Base-by-base conservation (phyloP, 202 grass and related monocot species). In the Alloteropsis angusta region DNA sequence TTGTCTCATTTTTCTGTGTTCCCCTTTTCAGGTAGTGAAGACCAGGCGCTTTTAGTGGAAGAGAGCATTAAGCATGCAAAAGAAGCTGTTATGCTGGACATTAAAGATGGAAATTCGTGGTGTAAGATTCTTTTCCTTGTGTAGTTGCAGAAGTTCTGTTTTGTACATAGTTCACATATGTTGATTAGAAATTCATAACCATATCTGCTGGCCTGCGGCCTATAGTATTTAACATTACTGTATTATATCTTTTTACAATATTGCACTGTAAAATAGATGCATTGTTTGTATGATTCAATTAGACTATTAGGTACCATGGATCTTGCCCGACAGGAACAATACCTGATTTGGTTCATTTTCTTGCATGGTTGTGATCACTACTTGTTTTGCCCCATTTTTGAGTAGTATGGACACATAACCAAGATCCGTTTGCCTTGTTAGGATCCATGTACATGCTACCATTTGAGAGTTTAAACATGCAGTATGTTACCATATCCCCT, bases 101-200 rank as follows among this genome's bases (percentile, higher is more conserved):
- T 97, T 75, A 92, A 82, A 83, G 94, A 97, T 80, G 94, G 94
- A 60, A 88, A 97, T 88, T 97, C 91, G 38, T 97, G 94, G 94
- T 97, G 94, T 97, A 97, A 78, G 88, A 84, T 93, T 59, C 38
- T 72, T 86, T 52, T 39, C 19, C 59, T 72, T 86, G 66, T 69
- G 36, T 73, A 65, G 44, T 65, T 65, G 44, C 12, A 26, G 26
- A 58, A 75, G n/a, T 74, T 68, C 13, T 49, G 17, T 66, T 48
- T 41, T 16, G n/a, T 54, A 35, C 42, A 60, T 35, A 53, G 25
- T 75, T 74, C 9, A 34, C 19, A 42, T 69, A 61, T 26, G 4
- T 50, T 36, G 21, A 17, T 43, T 68, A 52, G 10, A 62, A 66
- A 5, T 21, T 44, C 10, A 57, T 56, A 41, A 68, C 15, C 3